Conservation (phyloP, 495 filamentous ascomycete species). For the Penicillium taxi region DNA sequence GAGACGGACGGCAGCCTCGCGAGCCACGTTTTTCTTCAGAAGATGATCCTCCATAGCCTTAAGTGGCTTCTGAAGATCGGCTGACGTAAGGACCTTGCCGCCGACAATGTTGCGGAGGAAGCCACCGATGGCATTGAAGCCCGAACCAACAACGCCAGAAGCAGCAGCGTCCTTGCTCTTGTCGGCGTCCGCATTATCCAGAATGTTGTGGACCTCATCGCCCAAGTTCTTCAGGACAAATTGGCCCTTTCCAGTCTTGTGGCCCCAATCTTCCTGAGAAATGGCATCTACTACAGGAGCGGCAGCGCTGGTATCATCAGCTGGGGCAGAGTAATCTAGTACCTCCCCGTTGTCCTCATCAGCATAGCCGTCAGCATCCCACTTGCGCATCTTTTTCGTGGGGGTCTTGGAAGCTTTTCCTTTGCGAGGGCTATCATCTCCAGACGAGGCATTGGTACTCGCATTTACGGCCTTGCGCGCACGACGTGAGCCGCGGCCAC, state of each 20-base stretch:
- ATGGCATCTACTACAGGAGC: constrained; percentile 63
- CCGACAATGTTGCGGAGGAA: constrained; percentile 92
- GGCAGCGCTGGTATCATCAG: constrained; percentile 41
- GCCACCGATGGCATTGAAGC: constrained; percentile 70
- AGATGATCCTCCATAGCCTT: constrained; percentile 95
- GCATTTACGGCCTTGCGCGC: constrained; percentile 65
- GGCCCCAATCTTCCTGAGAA: constrained; percentile 72
- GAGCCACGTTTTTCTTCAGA: constrained; percentile 90
- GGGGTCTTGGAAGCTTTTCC: constrained; percentile 46
- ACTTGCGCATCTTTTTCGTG: constrained; percentile 80
- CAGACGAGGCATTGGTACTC: constrained; percentile 67
- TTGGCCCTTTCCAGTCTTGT: constrained; percentile 74
- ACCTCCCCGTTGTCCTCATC: constrained; percentile 75
- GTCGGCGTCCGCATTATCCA: constrained; percentile 59
- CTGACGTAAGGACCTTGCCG: constrained; percentile 80
- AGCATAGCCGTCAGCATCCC: constrained; percentile 82
- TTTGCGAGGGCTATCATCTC: constrained; percentile 64
- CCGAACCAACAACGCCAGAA: constrained; percentile 63
- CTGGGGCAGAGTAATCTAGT: constrained; percentile 75
- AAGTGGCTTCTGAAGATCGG: constrained; percentile 83
- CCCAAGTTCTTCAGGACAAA: constrained; percentile 91
- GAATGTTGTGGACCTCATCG: constrained; percentile 85
- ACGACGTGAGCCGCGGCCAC: constrained; percentile 67
- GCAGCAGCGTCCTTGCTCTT: constrained; percentile 44
- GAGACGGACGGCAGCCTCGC: constrained; percentile 84